Evolutionary conservation across 2,329 filamentous ascomycete genomes (phyloP).

Genomic region (Colletotrichum plurivorum): DNA sequence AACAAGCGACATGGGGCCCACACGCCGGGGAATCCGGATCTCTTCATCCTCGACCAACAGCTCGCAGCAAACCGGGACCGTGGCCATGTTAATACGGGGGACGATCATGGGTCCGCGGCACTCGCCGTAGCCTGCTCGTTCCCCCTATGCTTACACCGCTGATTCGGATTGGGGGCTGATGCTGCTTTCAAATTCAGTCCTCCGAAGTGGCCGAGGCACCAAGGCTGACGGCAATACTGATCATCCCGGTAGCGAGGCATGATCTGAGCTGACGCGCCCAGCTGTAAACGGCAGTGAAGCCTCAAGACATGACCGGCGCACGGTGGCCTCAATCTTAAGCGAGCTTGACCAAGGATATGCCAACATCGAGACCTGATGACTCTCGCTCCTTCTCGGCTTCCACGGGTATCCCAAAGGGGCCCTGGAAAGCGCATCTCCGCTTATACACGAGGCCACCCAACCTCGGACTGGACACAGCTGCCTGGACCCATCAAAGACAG

Average conservation of each 20-base stretch:
- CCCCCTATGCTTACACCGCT: constrained; percentile 31
- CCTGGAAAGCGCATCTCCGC: background rate
- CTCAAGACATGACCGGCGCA: constrained; percentile 1
- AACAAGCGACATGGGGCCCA: constrained; percentile 4
- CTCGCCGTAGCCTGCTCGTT: background rate
- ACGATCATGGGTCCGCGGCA: background rate
- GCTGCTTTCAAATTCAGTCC: constrained; percentile 2
- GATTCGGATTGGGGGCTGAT: constrained; percentile 11
- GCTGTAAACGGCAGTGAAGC: background rate
- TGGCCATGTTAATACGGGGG: constrained; percentile 5
- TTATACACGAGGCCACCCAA: background rate
- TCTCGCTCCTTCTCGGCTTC: background rate
- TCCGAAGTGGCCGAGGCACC: constrained; percentile 10
- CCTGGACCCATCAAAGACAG: background rate
- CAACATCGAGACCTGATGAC: background rate
- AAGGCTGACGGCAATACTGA: constrained; percentile 17
- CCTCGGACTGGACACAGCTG: background rate
- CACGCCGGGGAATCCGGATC: constrained; percentile 9
- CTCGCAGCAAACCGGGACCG: constrained; percentile 7
- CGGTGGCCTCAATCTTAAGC: constrained; percentile 17
- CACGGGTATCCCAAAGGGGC: background rate
- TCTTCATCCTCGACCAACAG: background rate
- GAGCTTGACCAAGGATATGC: constrained; percentile 12
- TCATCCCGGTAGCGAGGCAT: background rate
- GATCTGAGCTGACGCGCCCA: constrained; percentile 6